Base-by-base conservation (phyloP, 2,329 filamentous ascomycete species). In the Talaromyces sp. region DNA sequence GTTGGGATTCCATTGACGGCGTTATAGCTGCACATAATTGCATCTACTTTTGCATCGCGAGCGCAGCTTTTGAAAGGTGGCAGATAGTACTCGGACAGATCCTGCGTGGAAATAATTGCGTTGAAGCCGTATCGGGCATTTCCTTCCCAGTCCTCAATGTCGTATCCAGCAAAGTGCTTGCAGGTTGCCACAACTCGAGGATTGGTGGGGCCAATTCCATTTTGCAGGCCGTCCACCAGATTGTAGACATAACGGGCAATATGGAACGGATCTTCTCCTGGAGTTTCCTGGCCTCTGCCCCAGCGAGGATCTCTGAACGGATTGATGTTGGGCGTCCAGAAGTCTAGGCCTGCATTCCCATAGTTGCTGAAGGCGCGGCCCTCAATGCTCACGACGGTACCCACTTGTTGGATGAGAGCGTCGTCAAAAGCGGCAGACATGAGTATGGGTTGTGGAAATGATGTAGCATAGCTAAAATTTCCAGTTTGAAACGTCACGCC, bases 301-400 rank as follows among this genome's bases (percentile, higher is more conserved):
- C 85, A 87, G 35, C 86, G 76, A 2, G 86, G 85, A 70, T 88
- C 86, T 62, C 81, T 82, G 76, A 84, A 88, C 0, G 84, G 82
- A 70, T 88, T 89, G 72, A 89, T 85, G 70, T 89, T 88, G 0
- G 87, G 87, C 0, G 87, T 88, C 84, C 86, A 89, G 71, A 66
- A 68, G 57, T 68, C 67, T 14, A 70, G 59, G n/a, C 67, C 84
- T 2, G 82, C 81, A 10, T 79, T 75, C 6, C 82, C 83, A 13
- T 73, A 81, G 70, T 89, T 89, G 69, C 78, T 84, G 72, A 88
- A 89, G 0, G 87, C 86, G 58, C 87, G 79, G 1, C 85, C 85
- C 72, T 90, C 87, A 0, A 82, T 87, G 22, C 76, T 77, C 35
- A 74, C 67, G n/a, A 84, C 78, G 2, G 75, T 79, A 1, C 82